Percentiles rank a stretch among this genome's conserved stretches.
phyloP scores from a whole-genome alignment of 768 basidiomycete genomes.

The Mycena galericulata region DNA sequence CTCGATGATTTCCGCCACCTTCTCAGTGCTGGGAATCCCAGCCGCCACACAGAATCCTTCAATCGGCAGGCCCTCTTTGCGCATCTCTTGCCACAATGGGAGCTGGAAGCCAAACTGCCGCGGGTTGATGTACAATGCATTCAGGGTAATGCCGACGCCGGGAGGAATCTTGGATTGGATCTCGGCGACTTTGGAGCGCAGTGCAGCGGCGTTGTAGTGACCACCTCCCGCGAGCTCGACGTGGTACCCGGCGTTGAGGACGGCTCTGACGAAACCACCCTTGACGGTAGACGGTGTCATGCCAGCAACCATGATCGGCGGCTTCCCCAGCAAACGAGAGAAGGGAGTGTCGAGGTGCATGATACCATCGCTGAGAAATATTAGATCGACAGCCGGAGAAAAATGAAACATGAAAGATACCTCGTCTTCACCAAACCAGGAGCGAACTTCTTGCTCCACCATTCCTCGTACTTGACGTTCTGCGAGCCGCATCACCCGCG shows the following conservation, averaged over 20 bases:
- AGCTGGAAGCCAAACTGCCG: constrained; percentile 97
- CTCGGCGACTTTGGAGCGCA: constrained; percentile 92
- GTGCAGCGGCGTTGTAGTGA: constrained; percentile 92
- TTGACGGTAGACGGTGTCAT: constrained; percentile 99
- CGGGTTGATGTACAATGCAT: constrained; percentile 97
- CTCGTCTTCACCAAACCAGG: constrained; percentile 91
- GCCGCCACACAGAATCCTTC: constrained; percentile 99
- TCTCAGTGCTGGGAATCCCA: constrained; percentile 96
- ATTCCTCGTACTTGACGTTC: constrained; percentile 79
- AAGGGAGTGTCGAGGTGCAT: constrained; percentile 96
- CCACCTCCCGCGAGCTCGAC: constrained; percentile 98
- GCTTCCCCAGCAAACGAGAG: constrained; percentile 95
- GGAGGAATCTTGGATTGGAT: constrained; percentile 87
- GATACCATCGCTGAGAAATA: constrained; percentile 78
- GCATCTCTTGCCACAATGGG: constrained; percentile 98
- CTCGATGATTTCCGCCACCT: constrained; percentile 95
- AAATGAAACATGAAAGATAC: constrained; percentile 57
- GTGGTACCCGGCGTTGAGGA: constrained; percentile 94
- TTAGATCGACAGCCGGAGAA: neutral
- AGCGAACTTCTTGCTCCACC: constrained; percentile 92
- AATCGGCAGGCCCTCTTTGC: constrained; percentile 92
- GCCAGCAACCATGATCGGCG: constrained; percentile 99
- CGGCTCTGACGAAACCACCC: constrained; percentile 93
- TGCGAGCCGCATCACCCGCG: constrained; percentile 76
- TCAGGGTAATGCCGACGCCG: constrained; percentile 93